phyloP scores from a whole-genome alignment of 2,329 filamentous ascomycete species.

The Neonectria faginata region DNA sequence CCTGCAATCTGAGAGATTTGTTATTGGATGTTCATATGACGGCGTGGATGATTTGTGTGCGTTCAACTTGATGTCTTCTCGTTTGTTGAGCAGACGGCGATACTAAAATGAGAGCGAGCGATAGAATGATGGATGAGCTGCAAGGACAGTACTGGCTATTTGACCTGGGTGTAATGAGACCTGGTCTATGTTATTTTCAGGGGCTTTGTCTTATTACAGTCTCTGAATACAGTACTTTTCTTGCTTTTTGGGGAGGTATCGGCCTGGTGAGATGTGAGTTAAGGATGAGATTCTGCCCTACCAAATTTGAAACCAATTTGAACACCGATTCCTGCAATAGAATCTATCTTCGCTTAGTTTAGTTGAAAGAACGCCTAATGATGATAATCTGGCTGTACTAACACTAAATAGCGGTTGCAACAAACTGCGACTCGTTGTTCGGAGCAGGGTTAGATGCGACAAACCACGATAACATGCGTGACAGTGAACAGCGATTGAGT shows the following conservation, averaged over 20 bases:
- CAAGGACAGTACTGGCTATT: constrained; percentile 8
- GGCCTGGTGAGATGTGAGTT: not conserved
- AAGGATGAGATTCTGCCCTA: no score
- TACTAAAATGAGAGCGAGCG: constrained; percentile 8
- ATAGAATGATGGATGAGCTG: constrained; percentile 36
- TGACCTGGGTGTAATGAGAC: not conserved
- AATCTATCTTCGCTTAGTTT: no score
- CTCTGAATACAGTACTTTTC: not conserved
- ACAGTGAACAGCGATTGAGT: not conserved
- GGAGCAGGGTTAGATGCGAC: not conserved
- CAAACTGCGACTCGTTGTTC: not conserved
- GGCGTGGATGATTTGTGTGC: constrained; percentile 6
- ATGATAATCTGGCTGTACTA: no score
- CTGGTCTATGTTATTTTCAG: constrained; percentile 1
- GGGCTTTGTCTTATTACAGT: not conserved
- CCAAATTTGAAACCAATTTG: no score
- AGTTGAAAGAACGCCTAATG: no score
- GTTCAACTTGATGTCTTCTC: constrained; percentile 8
- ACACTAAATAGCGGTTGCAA: not conserved
- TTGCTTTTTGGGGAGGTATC: not conserved
- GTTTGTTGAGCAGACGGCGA: constrained; percentile 1
- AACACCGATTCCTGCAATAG: no score
- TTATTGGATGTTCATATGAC: not conserved
- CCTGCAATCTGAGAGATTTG: constrained; percentile 63
- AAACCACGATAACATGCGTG: not conserved